Conservation (phyloP, 139 green algal genomes). For the Coelastrella sp. region DNA sequence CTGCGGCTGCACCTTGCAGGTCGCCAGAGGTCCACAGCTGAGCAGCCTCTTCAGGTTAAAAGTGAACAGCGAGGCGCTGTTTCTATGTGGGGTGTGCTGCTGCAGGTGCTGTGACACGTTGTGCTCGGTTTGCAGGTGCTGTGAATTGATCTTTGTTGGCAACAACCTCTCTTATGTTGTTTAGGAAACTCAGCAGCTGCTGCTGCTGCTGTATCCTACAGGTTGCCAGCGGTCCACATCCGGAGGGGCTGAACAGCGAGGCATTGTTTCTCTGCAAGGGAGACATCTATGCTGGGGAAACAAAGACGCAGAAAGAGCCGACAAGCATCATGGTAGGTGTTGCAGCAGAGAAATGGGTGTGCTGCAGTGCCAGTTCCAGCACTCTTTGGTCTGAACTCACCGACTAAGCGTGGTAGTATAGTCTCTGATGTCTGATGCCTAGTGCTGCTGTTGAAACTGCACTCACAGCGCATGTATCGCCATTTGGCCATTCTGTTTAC, state of each 20-base stretch:
- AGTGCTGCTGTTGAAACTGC: too few relatives aligned
- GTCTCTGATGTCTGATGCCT: too few relatives aligned
- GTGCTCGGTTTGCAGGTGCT: background rate
- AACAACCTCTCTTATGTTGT: background rate
- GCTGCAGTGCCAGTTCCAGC: too few relatives aligned
- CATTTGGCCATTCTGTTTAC: too few relatives aligned
- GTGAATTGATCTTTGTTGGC: background rate
- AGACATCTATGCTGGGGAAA: constrained; percentile 79
- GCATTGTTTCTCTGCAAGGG: constrained; percentile 74
- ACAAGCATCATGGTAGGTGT: constrained; percentile 57
- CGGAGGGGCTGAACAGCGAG: constrained; percentile 61
- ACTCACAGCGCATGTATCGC: too few relatives aligned
- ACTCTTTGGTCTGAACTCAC: too few relatives aligned
- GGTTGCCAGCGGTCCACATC: constrained; percentile 61
- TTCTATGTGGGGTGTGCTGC: constrained; percentile 56
- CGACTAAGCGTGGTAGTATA: too few relatives aligned
- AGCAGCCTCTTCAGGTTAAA: background rate
- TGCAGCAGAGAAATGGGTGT: background rate
- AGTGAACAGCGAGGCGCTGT: constrained; percentile 72
- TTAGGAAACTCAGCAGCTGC: background rate
- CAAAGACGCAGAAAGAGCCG: constrained; percentile 66
- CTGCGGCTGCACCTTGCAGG: constrained; percentile 53
- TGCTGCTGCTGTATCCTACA: constrained; percentile 48
- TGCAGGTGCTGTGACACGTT: background rate
- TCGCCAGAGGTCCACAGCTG: constrained; percentile 62